phyloP scores from a whole-genome alignment of 805 yeast genomes.

The Barnettozyma wickerhamii region DNA sequence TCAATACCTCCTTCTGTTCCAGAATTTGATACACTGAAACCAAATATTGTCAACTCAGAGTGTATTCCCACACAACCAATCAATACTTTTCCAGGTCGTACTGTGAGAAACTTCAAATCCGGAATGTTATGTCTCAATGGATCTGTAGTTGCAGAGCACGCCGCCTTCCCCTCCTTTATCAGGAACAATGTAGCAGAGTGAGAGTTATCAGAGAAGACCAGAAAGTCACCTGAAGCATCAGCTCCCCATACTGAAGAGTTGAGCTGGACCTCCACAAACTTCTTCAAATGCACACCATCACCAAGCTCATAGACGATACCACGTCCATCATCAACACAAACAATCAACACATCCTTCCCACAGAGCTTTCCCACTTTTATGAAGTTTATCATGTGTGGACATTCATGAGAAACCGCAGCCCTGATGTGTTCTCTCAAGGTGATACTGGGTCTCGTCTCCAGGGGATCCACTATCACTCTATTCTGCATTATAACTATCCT shows the following conservation, averaged over 20 bases:
- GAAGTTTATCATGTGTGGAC: slow-evolving; percentile 54
- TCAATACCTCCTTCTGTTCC: not conserved
- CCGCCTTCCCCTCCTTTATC: slow-evolving; percentile 17
- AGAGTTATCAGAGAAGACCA: slow-evolving; percentile 54
- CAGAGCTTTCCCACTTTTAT: slow-evolving; percentile 36
- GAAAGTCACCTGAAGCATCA: slow-evolving; percentile 38
- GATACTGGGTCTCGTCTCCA: slow-evolving; percentile 15
- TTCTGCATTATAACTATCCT: slow-evolving; percentile 10
- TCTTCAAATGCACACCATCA: slow-evolving; percentile 22
- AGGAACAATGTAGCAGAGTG: slow-evolving; percentile 40
- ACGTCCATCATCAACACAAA: slow-evolving; percentile 54
- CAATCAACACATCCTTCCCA: slow-evolving; percentile 39
- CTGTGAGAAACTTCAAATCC: slow-evolving; percentile 37
- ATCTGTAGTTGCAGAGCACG: slow-evolving; percentile 32
- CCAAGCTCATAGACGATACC: slow-evolving; percentile 35
- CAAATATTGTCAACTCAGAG: slow-evolving; percentile 28
- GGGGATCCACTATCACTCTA: slow-evolving; percentile 1
- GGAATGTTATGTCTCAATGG: slow-evolving; percentile 54
- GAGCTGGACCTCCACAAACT: slow-evolving; percentile 30
- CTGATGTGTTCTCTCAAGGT: slow-evolving; percentile 31
- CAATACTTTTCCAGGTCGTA: slow-evolving; percentile 24
- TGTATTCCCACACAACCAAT: slow-evolving; percentile 42
- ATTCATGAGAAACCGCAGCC: slow-evolving; percentile 46
- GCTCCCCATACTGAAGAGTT: slow-evolving; percentile 60
- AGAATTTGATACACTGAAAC: slow-evolving; percentile 4